phyloP scores from a whole-genome alignment of 2,329 filamentous ascomycete species.

The Bipolaris cookei region DNA sequence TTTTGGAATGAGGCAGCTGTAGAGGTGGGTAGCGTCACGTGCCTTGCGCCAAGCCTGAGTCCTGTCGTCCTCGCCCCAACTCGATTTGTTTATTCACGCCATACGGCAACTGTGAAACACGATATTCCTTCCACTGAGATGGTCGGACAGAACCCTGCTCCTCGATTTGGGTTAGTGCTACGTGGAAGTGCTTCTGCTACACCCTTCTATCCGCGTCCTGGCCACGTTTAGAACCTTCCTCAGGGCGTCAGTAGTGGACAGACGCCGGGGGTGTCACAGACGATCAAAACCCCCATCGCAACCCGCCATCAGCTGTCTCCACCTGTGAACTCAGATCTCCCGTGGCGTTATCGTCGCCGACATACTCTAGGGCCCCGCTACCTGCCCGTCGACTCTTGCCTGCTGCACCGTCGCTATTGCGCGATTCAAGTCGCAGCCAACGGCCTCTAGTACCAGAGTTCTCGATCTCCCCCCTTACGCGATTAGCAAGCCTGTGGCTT shows the following conservation, averaged over 20 bases:
- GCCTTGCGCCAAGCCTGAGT: not conserved
- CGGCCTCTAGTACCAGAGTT: constrained; percentile 29
- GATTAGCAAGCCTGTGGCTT: constrained; percentile 6
- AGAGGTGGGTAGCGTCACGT: constrained; percentile 7
- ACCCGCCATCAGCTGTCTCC: constrained; percentile 21
- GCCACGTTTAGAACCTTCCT: constrained; percentile 15
- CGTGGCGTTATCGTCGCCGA: constrained; percentile 25
- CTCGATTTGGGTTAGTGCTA: not conserved
- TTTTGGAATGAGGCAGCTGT: not conserved
- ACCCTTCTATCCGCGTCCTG: constrained; percentile 1
- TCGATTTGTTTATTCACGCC: constrained; percentile 4
- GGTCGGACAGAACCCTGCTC: constrained; percentile 5
- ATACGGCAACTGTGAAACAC: constrained; percentile 9
- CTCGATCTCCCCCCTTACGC: constrained; percentile 9
- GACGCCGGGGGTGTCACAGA: constrained; percentile 18
- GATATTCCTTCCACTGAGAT: constrained; percentile 19
- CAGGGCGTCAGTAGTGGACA: constrained; percentile 18
- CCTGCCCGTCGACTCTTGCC: constrained; percentile 1
- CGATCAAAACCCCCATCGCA: constrained; percentile 14
- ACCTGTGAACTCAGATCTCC: constrained; percentile 19
- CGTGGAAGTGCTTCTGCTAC: constrained; percentile 1
- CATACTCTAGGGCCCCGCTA: constrained; percentile 11
- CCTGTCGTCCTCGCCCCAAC: not conserved
- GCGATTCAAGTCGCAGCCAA: constrained; percentile 19
- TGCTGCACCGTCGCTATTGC: constrained; percentile 11